Percentiles rank a stretch among this genome's conserved stretches.
These are phyloP conservation scores for Magnolia changhungtana DNA, from an alignment of 164 flowering plant genomes.

Conservation along the genomic window DNA sequence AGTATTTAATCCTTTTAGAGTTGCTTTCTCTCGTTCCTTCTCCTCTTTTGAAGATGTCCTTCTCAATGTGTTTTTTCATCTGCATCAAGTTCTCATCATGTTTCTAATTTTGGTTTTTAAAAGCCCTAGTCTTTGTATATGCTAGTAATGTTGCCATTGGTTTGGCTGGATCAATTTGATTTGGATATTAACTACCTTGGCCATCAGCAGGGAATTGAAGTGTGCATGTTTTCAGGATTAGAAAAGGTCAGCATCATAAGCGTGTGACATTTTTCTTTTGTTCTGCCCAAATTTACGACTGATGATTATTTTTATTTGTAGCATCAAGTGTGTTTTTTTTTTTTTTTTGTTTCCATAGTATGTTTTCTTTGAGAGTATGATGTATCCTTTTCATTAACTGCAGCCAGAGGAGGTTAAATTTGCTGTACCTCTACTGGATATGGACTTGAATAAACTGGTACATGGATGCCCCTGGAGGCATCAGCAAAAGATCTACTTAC, in stretches of 20 bases:
- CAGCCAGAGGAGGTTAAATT: conserved; percentile 94
- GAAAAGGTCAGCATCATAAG: conserved; percentile 55
- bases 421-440: conserved; percentile 71
- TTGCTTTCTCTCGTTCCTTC: background rate
- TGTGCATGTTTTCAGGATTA: conserved; percentile 49
- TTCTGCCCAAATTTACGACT: background rate
- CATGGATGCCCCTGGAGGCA: conserved; percentile 51
- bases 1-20: no score
- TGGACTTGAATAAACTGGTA: conserved; percentile 77
- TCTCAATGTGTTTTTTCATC: background rate
- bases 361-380: background rate
- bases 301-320: background rate
- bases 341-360: background rate
- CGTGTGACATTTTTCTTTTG: background rate
- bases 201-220: conserved; percentile 72
- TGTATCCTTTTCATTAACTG: conserved; percentile 35
- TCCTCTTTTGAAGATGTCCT: background rate
- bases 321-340: conserved; percentile 11
- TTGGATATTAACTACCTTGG: background rate
- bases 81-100: background rate
- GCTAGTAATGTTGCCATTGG: conserved; percentile 18
- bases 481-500: conserved; percentile 74
- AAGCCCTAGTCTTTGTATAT: conserved; percentile 22
- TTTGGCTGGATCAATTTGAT: background rate
- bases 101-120: background rate